phyloP scores from a whole-genome alignment of 306 rosid genomes.

The Pterocarpus santalinus region DNA sequence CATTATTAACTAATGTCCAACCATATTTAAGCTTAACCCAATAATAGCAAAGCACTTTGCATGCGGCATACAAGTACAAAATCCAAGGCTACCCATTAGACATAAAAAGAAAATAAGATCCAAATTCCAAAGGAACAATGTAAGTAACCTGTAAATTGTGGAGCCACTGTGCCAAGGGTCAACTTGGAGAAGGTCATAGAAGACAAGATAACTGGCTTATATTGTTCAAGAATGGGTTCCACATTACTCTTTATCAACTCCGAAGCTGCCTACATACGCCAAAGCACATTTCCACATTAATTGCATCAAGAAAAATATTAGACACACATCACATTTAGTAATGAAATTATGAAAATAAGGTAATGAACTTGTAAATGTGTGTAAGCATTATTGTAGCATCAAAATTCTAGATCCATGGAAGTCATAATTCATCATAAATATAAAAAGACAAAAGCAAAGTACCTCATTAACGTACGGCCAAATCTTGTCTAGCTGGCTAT shows the following conservation, averaged over 20 bases:
- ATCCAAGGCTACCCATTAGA: neutral
- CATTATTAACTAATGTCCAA: neutral
- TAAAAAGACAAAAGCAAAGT: conserved; percentile 27
- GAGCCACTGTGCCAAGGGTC: conserved; percentile 95
- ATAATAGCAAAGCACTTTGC: neutral
- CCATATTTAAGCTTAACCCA: neutral
- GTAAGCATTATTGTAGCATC: neutral
- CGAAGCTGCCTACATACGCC: conserved; percentile 74
- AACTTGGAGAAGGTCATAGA: conserved; percentile 85
- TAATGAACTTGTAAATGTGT: neutral
- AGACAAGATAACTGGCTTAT: conserved; percentile 68
- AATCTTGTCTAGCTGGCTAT: conserved; percentile 64
- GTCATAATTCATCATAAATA: neutral
- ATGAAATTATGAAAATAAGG: neutral
- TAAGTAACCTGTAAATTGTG: conserved; percentile 82
- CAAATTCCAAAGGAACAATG: conserved; percentile 3
- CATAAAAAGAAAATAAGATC: neutral
- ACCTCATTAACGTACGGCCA: conserved; percentile 92
- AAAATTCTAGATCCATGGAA: conserved; percentile 21
- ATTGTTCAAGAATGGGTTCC: conserved; percentile 86
- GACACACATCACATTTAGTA: neutral
- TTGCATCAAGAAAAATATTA: neutral
- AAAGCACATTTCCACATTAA: conserved; percentile 29
- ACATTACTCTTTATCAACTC: conserved; percentile 74
- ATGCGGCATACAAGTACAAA: neutral